Percentiles rank a stretch among this genome's conserved stretches.
phyloP scores from a whole-genome alignment of 139 green algal species.

The Marvania coccoides region DNA sequence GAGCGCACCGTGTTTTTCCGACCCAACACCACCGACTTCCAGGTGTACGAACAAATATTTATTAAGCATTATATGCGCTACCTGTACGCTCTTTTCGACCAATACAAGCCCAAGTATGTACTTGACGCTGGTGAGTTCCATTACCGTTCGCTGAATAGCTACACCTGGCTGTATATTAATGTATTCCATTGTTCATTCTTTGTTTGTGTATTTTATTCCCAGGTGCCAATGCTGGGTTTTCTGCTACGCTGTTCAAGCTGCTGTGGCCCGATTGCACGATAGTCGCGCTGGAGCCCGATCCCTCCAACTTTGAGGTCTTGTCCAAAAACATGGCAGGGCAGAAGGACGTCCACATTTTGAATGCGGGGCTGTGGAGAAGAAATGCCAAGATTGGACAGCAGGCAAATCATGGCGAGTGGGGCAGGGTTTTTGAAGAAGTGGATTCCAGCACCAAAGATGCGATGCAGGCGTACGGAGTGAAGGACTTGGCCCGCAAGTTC shows the following conservation, averaged over 20 bases:
- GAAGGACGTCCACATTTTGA: neutral
- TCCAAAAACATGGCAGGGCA: neutral
- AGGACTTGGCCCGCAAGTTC: neutral
- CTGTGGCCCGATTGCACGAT: conserved; percentile 8
- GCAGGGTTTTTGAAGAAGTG: conserved; percentile 5
- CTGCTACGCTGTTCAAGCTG: conserved; percentile 8
- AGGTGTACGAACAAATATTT: too few relatives aligned
- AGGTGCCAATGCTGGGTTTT: conserved; percentile 11
- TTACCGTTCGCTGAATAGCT: too few relatives aligned
- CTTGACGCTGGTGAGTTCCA: too few relatives aligned
- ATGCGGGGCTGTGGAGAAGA: conserved; percentile 10
- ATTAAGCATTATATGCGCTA: too few relatives aligned
- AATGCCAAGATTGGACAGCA: neutral
- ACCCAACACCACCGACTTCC: too few relatives aligned
- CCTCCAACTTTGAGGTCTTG: neutral
- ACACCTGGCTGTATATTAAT: too few relatives aligned
- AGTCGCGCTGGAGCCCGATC: conserved; percentile 1
- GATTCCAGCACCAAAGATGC: neutral
- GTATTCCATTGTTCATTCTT: too few relatives aligned
- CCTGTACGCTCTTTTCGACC: too few relatives aligned
- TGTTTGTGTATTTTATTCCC: too few relatives aligned
- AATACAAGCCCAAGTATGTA: too few relatives aligned
- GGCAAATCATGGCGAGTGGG: neutral
- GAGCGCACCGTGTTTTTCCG: too few relatives aligned
- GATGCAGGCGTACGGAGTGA: neutral